Conservation (phyloP, 768 basidiomycete genomes). For the Boletus sp. region DNA sequence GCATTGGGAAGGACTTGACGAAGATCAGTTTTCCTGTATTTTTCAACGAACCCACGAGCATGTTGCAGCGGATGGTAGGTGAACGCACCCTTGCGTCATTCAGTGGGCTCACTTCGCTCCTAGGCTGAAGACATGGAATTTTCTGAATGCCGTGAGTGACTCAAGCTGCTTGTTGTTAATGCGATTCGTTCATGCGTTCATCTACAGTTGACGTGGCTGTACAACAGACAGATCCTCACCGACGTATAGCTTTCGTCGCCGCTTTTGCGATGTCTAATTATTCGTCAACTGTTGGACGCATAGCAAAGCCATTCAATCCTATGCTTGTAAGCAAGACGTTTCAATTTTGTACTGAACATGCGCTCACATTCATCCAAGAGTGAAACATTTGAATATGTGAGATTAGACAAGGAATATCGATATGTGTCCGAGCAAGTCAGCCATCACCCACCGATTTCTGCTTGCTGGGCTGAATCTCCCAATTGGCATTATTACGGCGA, state of each 20-base stretch:
- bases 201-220: conserved; percentile 79
- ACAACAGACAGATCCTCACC: conserved; percentile 69
- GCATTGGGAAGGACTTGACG: conserved; percentile 95
- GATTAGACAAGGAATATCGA: conserved; percentile 83
- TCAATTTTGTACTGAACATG: not conserved
- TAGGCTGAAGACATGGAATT: conserved; percentile 97
- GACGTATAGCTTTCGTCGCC: conserved; percentile 87
- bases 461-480: conserved; percentile 92
- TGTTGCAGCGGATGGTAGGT: conserved; percentile 90
- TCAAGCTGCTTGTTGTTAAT: not conserved
- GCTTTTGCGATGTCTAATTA: conserved; percentile 99
- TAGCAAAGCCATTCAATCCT: conserved; percentile 97
- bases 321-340: conserved; percentile 64
- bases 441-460: conserved; percentile 95
- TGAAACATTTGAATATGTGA: conserved; percentile 94
- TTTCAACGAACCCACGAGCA: conserved; percentile 93
- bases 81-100: not conserved
- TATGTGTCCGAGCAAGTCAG: conserved; percentile 97
- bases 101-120: not conserved
- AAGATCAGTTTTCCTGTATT: conserved; percentile 94
- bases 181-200: conserved; percentile 5
- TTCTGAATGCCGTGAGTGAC: conserved; percentile 74
- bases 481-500: conserved; percentile 91
- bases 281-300: conserved; percentile 91
- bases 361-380: conserved; percentile 41